phyloP scores from a whole-genome alignment of 2,329 filamentous ascomycete species.

The Stachybotrys chartarum region DNA sequence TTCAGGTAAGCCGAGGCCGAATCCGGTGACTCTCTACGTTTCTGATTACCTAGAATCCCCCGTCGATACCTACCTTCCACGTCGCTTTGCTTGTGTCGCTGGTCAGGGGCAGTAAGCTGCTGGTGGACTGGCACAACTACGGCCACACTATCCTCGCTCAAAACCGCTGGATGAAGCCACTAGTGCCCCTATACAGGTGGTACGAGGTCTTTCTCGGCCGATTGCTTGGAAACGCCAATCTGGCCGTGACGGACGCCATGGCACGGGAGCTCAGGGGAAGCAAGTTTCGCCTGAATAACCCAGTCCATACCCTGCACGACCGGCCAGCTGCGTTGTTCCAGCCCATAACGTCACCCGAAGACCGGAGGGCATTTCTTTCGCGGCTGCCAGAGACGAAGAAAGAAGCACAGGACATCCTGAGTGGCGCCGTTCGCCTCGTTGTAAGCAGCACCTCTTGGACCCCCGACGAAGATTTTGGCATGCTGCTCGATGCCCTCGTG shows the following conservation, averaged over 20 bases:
- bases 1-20: conserved; percentile 48
- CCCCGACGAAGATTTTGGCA: conserved; percentile 85
- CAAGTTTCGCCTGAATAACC: conserved; percentile 58
- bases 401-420: conserved; percentile 51
- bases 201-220: conserved; percentile 72
- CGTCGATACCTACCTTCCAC: conserved; percentile 84
- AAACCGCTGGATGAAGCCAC: conserved; percentile 55
- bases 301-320: conserved; percentile 73
- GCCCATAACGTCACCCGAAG: conserved; percentile 45
- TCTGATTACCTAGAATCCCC: conserved; percentile 63
- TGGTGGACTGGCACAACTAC: conserved; percentile 99
- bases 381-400: conserved; percentile 57
- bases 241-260: conserved; percentile 91
- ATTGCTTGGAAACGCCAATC: conserved; percentile 61
- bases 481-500: conserved; percentile 78
- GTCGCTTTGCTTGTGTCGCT: conserved; percentile 67
- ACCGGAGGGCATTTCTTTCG: conserved; percentile 54
- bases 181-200: conserved; percentile 68
- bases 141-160: conserved; percentile 84
- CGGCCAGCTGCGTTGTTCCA: conserved; percentile 78
- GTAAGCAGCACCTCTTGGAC: conserved; percentile 98
- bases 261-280: conserved; percentile 55
- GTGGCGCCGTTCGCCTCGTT: conserved; percentile 58
- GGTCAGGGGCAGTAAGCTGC: conserved; percentile 70
- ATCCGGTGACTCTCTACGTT: background rate